Conservation (phyloP, 331 rosid species). For the Saraca asoca region DNA sequence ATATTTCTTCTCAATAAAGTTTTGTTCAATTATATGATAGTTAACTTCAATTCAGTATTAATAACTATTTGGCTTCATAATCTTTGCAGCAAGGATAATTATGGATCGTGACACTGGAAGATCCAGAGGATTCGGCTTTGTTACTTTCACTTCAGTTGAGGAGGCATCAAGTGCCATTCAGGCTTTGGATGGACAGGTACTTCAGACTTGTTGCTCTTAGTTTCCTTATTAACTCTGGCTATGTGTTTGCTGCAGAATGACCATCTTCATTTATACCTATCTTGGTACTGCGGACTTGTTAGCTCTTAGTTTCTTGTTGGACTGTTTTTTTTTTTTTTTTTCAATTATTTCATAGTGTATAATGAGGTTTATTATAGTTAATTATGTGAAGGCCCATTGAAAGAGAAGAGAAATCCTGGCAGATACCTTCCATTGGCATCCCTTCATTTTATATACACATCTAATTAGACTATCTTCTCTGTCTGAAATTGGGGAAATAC, state of each 20-base stretch:
- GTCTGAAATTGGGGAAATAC: no score
- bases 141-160: slow-evolving; percentile 67
- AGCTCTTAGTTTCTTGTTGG: no score
- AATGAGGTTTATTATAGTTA: background rate
- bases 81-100: slow-evolving; percentile 67
- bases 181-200: slow-evolving; percentile 91
- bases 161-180: slow-evolving; percentile 90
- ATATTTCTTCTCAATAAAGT: background rate
- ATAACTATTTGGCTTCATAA: slow-evolving; percentile 4
- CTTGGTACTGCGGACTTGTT: background rate
- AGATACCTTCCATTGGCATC: background rate
- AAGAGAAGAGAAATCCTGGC: background rate
- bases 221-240: no score
- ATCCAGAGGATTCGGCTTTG: slow-evolving; percentile 88
- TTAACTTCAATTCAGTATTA: background rate
- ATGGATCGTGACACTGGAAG: slow-evolving; percentile 83
- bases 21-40: background rate
- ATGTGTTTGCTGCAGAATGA: slow-evolving; percentile 26
- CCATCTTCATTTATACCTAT: background rate
- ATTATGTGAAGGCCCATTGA: background rate
- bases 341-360: slow-evolving; percentile 8
- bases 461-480: no score
- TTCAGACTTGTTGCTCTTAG: background rate
- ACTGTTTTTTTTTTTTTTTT: no score
- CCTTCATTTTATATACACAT: slow-evolving; percentile 10